Evolutionary conservation across 148 eudicot genomes (phyloP).

Genomic region (Spergularia marina): DNA sequence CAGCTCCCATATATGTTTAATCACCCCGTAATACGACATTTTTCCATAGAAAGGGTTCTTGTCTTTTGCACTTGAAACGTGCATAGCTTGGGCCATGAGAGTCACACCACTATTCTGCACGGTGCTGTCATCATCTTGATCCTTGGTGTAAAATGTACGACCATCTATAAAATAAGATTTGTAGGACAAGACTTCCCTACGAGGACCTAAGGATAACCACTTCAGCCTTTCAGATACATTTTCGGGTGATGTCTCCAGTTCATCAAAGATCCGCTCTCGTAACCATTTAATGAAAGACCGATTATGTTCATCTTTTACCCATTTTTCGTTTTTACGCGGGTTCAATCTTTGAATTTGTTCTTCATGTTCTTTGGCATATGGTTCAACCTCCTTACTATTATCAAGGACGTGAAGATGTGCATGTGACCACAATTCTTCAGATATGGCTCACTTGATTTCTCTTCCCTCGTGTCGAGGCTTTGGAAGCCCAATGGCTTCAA

Average conservation of each 20-base stretch:
- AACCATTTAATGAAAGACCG: background rate
- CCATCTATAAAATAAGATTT: background rate
- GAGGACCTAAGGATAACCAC: background rate
- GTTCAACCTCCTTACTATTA: background rate
- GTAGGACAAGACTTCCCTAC: background rate
- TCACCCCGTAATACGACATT: constrained; percentile 5
- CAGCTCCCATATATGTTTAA: background rate
- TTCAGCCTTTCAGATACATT: background rate
- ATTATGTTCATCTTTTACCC: background rate
- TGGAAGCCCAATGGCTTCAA: background rate
- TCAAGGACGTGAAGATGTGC: background rate
- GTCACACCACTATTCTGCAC: constrained; percentile 10
- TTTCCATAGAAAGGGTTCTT: background rate
- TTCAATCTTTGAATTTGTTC: background rate
- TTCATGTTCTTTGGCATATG: background rate
- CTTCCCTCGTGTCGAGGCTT: background rate
- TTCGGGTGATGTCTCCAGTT: background rate
- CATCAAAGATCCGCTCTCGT: background rate
- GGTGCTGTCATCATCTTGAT: background rate
- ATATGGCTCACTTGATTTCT: background rate
- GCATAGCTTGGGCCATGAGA: background rate
- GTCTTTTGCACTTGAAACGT: constrained; percentile 2
- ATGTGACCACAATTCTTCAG: background rate
- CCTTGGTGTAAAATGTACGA: background rate
- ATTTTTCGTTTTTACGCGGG: background rate